Conservation (phyloP, 768 basidiomycete species). For the Podaxis pistillaris region DNA sequence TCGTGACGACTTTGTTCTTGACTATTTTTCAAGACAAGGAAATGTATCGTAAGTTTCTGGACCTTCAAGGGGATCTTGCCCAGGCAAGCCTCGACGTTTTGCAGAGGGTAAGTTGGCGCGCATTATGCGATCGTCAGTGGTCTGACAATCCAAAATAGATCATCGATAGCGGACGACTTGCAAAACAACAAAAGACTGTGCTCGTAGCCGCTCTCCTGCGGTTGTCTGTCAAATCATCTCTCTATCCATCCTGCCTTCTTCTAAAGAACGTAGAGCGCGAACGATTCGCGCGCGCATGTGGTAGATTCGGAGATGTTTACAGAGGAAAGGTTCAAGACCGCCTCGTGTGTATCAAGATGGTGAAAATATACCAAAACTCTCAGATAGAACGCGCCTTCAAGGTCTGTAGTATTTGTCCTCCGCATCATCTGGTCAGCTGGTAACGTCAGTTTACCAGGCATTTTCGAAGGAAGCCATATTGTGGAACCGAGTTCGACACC, state of each 20-base stretch:
- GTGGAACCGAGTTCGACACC: conserved; percentile 25
- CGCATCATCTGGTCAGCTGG: background rate
- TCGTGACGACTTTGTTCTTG: background rate
- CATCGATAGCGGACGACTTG: background rate
- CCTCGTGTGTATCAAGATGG: conserved; percentile 19
- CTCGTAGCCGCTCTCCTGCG: conserved; percentile 10
- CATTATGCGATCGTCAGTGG: background rate
- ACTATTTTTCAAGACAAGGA: background rate
- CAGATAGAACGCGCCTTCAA: conserved; percentile 17
- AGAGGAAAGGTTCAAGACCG: conserved; percentile 14
- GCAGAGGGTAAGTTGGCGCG: background rate
- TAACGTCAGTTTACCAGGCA: conserved; percentile 17
- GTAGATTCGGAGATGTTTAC: conserved; percentile 23
- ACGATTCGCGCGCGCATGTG: conserved; percentile 14
- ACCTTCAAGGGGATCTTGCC: background rate
- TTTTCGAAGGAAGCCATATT: conserved; percentile 25
- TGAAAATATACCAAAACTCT: conserved; percentile 18
- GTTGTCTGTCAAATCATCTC: conserved; percentile 4
- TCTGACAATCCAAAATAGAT: background rate
- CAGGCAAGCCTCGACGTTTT: conserved; percentile 5
- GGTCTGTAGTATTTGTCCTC: conserved; percentile 5
- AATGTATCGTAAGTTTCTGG: conserved; percentile 5
- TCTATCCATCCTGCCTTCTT: conserved; percentile 7
- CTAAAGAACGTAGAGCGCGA: conserved; percentile 8
- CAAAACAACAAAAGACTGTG: background rate